These are phyloP conservation scores for Polytolypa hystricis DNA, from an alignment of 2,329 filamentous ascomycete genomes.

Conservation along the genomic window DNA sequence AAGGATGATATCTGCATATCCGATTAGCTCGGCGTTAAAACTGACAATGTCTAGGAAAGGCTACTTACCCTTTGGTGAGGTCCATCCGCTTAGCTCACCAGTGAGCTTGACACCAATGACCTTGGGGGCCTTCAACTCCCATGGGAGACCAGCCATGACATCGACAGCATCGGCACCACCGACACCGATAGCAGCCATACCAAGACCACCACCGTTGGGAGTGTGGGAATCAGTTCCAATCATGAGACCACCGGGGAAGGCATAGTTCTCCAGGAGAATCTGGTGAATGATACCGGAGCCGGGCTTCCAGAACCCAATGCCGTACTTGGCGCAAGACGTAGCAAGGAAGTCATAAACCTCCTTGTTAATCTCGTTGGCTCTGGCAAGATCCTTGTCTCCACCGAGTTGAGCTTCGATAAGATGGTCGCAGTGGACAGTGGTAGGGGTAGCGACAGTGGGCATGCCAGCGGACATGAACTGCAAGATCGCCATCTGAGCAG, in stretches of 20 bases:
- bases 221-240: conserved; percentile 98
- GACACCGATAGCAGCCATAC: conserved; percentile 90
- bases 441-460: conserved; percentile 85
- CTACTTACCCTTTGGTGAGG: conserved; percentile 70
- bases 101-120: conserved; percentile 94
- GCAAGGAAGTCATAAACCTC: conserved; percentile 98
- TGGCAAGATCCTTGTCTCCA: conserved; percentile 82
- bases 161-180: conserved; percentile 97
- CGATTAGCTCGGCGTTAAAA: no score
- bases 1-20: conserved; percentile 81
- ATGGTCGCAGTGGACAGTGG: conserved; percentile 97
- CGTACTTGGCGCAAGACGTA: conserved; percentile 92
- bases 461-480: conserved; percentile 99
- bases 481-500: conserved; percentile 97
- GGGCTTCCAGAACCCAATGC: conserved; percentile 99
- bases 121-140: conserved; percentile 97
- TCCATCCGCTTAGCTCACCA: conserved; percentile 81
- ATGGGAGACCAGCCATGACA: conserved; percentile 93
- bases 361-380: conserved; percentile 91
- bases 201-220: conserved; percentile 91
- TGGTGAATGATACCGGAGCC: conserved; percentile 99
- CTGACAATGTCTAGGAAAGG: no score
- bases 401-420: conserved; percentile 96
- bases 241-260: conserved; percentile 94
- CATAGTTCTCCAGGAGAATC: conserved; percentile 97